Conservation (phyloP, 805 yeast species). For the Wickerhamiella sorbophila region DNA sequence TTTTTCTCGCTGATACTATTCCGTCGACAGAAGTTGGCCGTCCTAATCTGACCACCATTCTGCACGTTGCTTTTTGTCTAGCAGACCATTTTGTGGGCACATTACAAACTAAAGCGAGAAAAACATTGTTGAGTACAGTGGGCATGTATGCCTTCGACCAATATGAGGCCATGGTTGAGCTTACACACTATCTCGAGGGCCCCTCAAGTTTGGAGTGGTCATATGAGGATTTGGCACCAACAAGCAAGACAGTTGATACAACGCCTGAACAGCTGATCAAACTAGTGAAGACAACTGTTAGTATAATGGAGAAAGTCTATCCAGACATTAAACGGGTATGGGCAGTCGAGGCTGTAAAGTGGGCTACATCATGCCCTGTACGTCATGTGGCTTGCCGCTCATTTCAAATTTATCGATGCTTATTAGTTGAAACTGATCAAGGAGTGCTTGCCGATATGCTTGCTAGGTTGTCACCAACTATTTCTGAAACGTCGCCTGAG, state of each 20-base stretch:
- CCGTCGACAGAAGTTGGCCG: conserved; percentile 47
- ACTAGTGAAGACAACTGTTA: conserved; percentile 48
- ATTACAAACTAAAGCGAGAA: conserved; percentile 74
- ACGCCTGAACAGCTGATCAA: conserved; percentile 75
- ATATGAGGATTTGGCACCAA: conserved; percentile 71
- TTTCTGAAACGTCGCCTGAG: conserved; percentile 76
- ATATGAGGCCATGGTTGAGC: conserved; percentile 34
- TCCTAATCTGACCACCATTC: conserved; percentile 49
- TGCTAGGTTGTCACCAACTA: conserved; percentile 81
- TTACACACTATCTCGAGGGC: conserved; percentile 36
- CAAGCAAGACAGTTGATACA: conserved; percentile 43
- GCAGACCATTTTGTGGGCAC: conserved; percentile 76
- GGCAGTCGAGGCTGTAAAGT: conserved; percentile 67
- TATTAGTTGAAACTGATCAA: conserved; percentile 70
- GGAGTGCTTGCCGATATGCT: conserved; percentile 86
- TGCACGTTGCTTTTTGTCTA: conserved; percentile 68
- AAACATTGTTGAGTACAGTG: conserved; percentile 56
- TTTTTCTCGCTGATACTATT: conserved; percentile 70
- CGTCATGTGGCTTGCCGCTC: conserved; percentile 95
- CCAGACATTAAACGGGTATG: conserved; percentile 32
- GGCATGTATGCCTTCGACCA: conserved; percentile 19
- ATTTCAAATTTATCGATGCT: conserved; percentile 78
- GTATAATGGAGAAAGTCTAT: conserved; percentile 30
- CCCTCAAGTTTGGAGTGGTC: conserved; percentile 54
- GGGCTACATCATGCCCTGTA: conserved; percentile 98